Base-by-base conservation (phyloP, 2,329 filamentous ascomycete species). In the Triangularia setosa region DNA sequence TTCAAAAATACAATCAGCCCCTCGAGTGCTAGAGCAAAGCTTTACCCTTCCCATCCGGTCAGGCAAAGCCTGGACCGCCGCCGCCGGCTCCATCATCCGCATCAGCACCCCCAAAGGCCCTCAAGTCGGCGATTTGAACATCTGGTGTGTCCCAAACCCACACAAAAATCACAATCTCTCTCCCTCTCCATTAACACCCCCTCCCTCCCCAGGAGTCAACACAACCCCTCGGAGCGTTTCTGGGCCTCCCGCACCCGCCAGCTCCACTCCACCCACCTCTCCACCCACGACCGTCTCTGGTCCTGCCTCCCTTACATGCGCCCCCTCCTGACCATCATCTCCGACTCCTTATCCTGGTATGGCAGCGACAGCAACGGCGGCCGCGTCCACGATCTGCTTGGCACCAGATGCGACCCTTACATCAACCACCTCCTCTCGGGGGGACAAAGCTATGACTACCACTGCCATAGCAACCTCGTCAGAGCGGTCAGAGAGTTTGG, bases 361-460 rank as follows among this genome's bases (percentile, higher is more conserved):
- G 84, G 85, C 63, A 73, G 79, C 56, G 83, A 90, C 73, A 79
- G 84, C 72, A 82, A 88, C 72, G 88, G 90, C 71, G 81, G 90
- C 58, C 77, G 86, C 64, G 83, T 91, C 40, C 91, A 96, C 78
- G 92, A 96, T 77, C 79, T 96, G 23, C 79, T 96, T 3, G 92
- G 91, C 35, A 96, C 91, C 25, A 81, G 92, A 53, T 96, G 92
- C 76, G 92, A 95, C 76, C 91, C 91, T 1, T 96, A 95, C 73
- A 89, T 95, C 73, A 92, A 91, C 74, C 81, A 84, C 40, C 83
- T 95, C 67, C 84, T 96, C 60, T 86, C 83, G 3, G 87, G 87
- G n/a, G 82, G 85, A 58, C 81, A 82, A 11, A 35, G 44, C 30
- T 95, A 92, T 73, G 89, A 95, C 74, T 94, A 85, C 75, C 91